Evolutionary conservation across 2,329 filamentous ascomycete species (phyloP).

Genomic region (Pyrenophora tritici-repentis): DNA sequence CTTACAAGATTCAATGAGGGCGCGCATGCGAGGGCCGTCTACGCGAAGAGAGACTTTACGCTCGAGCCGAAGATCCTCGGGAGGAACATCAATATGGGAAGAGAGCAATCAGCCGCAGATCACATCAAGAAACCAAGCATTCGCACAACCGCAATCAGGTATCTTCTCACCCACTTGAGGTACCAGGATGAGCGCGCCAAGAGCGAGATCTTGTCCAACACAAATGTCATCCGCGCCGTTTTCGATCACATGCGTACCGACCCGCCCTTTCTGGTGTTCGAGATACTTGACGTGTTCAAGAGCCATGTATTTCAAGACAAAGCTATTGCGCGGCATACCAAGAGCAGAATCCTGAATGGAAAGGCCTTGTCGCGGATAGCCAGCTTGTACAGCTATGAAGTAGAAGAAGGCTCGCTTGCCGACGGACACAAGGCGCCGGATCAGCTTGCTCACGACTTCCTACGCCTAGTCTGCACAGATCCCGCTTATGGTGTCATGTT

Average conservation of each 20-base stretch:
- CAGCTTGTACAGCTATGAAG: conserved; percentile 41
- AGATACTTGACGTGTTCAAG: conserved; percentile 74
- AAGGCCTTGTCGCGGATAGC: conserved; percentile 71
- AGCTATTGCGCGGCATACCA: conserved; percentile 72
- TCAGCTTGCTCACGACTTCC: conserved; percentile 73
- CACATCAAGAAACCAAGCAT: conserved; percentile 72
- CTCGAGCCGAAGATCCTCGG: conserved; percentile 73
- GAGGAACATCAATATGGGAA: conserved; percentile 76
- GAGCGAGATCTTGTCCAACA: conserved; percentile 79
- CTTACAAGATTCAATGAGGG: conserved; percentile 87
- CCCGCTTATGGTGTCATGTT: conserved; percentile 74
- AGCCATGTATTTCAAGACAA: conserved; percentile 74
- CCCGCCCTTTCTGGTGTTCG: conserved; percentile 72
- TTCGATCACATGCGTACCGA: conserved; percentile 80
- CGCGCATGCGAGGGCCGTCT: conserved; percentile 74
- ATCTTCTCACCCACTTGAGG: conserved; percentile 78
- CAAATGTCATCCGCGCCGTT: conserved; percentile 68
- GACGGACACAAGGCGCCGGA: conserved; percentile 62
- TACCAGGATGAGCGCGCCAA: conserved; percentile 79
- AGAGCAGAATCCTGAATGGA: conserved; percentile 76
- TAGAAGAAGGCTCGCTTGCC: conserved; percentile 55
- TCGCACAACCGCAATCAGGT: conserved; percentile 79
- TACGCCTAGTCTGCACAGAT: conserved; percentile 76
- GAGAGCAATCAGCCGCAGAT: conserved; percentile 62
- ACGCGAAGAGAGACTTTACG: conserved; percentile 76